These are phyloP conservation scores for Striga hermonthica DNA, from an alignment of 305 asterid species.

Conservation along the genomic window DNA sequence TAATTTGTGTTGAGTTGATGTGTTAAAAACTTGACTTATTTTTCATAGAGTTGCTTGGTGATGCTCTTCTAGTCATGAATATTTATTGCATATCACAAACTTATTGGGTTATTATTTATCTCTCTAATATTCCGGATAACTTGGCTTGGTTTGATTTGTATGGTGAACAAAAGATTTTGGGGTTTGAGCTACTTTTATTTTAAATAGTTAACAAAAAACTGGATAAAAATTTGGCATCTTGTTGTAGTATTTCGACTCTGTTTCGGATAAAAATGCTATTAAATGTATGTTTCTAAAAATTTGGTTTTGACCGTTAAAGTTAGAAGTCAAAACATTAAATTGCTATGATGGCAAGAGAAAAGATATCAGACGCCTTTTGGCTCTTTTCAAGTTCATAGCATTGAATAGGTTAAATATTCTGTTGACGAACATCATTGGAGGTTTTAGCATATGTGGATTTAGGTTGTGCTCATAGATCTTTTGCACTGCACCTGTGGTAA, in stretches of 20 bases:
- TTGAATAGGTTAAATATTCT: neutral
- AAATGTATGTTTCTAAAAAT: neutral
- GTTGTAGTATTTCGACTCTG: too few species aligned
- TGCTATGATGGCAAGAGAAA: too few species aligned
- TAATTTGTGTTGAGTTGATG: slow-evolving; percentile 14
- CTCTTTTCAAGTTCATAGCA: neutral
- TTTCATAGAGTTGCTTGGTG: too few species aligned
- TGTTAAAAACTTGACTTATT: neutral
- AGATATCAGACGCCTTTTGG: too few species aligned
- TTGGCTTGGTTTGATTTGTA: too few species aligned
- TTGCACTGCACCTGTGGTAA: neutral
- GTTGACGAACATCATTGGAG: neutral
- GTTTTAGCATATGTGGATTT: neutral
- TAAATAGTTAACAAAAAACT: neutral
- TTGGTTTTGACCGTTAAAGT: slow-evolving; percentile 4
- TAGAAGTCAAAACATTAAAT: slow-evolving; percentile 1
- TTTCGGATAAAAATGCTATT: slow-evolving; percentile 1
- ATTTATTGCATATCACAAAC: too few species aligned
- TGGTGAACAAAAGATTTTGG: too few species aligned
- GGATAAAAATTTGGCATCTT: too few species aligned
- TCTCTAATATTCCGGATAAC: too few species aligned
- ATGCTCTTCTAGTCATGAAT: too few species aligned
- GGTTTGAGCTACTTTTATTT: neutral
- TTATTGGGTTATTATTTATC: too few species aligned
- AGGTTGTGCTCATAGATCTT: neutral